Base-by-base conservation (phyloP, 2,329 filamentous ascomycete genomes). In the Pseudocercospora eumusae region DNA sequence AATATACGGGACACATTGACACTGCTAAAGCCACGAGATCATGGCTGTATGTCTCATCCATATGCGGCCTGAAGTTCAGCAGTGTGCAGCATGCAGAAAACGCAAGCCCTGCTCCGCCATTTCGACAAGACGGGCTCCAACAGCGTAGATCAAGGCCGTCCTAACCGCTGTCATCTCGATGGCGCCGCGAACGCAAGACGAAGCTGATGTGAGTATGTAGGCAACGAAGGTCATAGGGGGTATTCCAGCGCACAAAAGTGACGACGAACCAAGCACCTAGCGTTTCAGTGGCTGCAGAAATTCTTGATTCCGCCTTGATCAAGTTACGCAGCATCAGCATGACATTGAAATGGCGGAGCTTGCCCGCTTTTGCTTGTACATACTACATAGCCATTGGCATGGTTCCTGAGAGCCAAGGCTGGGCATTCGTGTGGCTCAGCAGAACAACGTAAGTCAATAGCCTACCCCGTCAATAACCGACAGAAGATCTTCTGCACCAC, bases 21-120 rank as follows among this genome's bases (percentile, higher is more conserved):
- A 40, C n/a, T 54, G 11, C 20, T 13, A 18, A 52, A 21, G 50
- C 18, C 27, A 33, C 52, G n/a, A 40, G 28, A 10, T 15, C 27
- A 54, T 54, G 28, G 31, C 52, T 54, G 15, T 40, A 40, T 36
- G 52, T 40, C 28, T 52, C 49, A 52, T n/a, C 25, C 13, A 10
- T 18, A 28, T 52, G 21, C 49, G 15, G 25, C 11, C 58, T 28
- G 42, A 53, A 42, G 42, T 54, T 60, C 40, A 56, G 58, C 52
- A 56, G 52, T 28, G 23, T 45, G 40, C 27, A 54, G 54, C 54
- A 40, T 54, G 49, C 55, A 53, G 40, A 56, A 40, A 31, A 55
- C 31, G 56, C 60, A 56, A 59, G 56, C 50, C 31, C 60, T 62
- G 56, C 60, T 62, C 33, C 57, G 60, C 56, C 60, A 62, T 62